Conservation (phyloP, 257 asterid species). For the Plantago ovata region DNA sequence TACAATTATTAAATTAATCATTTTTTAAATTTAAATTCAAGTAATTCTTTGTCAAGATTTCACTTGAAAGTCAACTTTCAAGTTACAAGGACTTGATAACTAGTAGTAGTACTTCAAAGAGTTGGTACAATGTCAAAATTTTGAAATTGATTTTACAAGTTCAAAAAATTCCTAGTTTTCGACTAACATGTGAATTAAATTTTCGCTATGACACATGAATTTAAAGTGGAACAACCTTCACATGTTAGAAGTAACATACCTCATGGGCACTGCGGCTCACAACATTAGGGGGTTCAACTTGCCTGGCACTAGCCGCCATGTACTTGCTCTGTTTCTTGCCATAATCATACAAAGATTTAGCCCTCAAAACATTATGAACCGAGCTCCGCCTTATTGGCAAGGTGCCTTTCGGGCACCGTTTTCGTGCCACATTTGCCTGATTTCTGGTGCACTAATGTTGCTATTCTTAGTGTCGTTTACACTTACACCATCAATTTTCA, state of each 20-base stretch:
- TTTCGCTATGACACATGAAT: too few relatives aligned
- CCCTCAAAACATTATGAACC: slow-evolving; percentile 69
- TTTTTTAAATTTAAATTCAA: too few relatives aligned
- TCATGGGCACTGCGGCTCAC: slow-evolving; percentile 82
- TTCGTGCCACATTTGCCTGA: slow-evolving; percentile 75
- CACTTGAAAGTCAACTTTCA: too few relatives aligned
- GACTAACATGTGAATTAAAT: too few relatives aligned
- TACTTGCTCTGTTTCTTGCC: slow-evolving; percentile 55
- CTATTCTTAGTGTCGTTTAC: slow-evolving; percentile 15
- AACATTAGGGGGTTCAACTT: slow-evolving; percentile 70
- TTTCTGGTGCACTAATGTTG: slow-evolving; percentile 25
- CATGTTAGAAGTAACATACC: slow-evolving; percentile 42
- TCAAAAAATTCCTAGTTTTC: too few relatives aligned
- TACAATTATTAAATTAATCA: too few relatives aligned
- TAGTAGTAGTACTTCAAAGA: too few relatives aligned
- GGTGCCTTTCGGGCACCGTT: slow-evolving; percentile 80
- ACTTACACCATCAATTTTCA: slow-evolving; percentile 30
- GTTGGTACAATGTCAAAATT: too few relatives aligned
- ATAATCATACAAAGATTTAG: slow-evolving; percentile 66
- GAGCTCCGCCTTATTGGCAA: slow-evolving; percentile 80
- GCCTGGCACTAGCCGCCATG: slow-evolving; percentile 26
- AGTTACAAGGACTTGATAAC: too few relatives aligned
- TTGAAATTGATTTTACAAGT: too few relatives aligned
- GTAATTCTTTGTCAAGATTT: too few relatives aligned
- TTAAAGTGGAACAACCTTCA: too few relatives aligned